These are phyloP conservation scores for Eutypa lata DNA, from an alignment of 2,329 filamentous ascomycete genomes.

Conservation along the genomic window DNA sequence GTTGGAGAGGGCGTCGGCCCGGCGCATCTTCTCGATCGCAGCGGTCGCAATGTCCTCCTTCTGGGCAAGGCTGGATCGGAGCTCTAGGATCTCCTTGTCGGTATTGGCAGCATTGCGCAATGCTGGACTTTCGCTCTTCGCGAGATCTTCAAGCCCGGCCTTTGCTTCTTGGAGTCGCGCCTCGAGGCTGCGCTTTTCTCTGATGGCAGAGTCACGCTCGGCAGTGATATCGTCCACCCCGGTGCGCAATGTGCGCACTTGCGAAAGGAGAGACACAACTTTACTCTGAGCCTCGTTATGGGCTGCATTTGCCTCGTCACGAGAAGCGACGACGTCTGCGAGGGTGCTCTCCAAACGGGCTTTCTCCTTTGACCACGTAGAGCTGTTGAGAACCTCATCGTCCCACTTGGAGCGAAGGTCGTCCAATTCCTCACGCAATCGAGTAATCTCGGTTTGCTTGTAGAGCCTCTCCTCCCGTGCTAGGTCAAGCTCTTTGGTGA, in stretches of 20 bases:
- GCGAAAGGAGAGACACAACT: constrained; percentile 84
- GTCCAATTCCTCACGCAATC: constrained; percentile 92
- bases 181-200: constrained; percentile 90
- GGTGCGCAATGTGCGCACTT: constrained; percentile 79
- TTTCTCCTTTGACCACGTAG: constrained; percentile 98
- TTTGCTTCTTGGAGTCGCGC: constrained; percentile 82
- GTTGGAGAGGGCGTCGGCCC: constrained; percentile 79
- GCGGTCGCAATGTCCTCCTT: constrained; percentile 90
- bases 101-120: constrained; percentile 85
- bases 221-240: constrained; percentile 81
- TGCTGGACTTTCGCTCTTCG: constrained; percentile 79
- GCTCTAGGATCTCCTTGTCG: constrained; percentile 83
- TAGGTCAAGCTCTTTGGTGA: constrained; percentile 89
- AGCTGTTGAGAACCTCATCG: constrained; percentile 94
- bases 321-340: constrained; percentile 82
- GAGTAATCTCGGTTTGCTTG: constrained; percentile 82
- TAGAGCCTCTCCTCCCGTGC: constrained; percentile 85
- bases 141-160: constrained; percentile 82
- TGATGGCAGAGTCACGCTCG: constrained; percentile 78
- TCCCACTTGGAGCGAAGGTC: constrained; percentile 96
- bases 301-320: constrained; percentile 87
- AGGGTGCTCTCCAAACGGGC: constrained; percentile 84
- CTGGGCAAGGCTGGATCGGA: constrained; percentile 85
- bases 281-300: constrained; percentile 95
- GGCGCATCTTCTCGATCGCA: constrained; percentile 94